Evolutionary conservation across 2,329 filamentous ascomycete species (phyloP).

Genomic region (Thyridium curvatum): DNA sequence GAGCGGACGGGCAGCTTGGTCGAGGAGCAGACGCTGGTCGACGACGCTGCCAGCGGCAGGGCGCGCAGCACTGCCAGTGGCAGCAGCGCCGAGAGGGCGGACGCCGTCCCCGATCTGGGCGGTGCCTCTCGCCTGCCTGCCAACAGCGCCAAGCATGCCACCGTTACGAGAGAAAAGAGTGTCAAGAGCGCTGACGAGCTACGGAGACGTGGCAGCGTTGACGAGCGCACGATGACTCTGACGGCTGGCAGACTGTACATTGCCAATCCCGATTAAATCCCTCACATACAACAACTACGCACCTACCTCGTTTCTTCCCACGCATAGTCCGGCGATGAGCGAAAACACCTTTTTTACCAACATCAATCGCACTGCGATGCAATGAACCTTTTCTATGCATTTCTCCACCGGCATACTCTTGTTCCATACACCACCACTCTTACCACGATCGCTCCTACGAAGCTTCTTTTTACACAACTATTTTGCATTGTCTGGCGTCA

Average conservation of each 20-base stretch:
- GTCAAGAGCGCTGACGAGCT: constrained; percentile 66
- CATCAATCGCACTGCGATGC: too few species aligned
- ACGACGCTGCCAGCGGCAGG: constrained; percentile 39
- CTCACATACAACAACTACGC: too few species aligned
- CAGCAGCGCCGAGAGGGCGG: constrained; percentile 55
- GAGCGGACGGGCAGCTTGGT: constrained; percentile 47
- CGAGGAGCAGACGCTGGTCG: constrained; percentile 25
- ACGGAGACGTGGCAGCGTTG: constrained; percentile 71
- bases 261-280: constrained; percentile 67
- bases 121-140: constrained; percentile 42
- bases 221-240: constrained; percentile 74
- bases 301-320: constrained; percentile 1
- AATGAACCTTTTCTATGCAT: too few species aligned
- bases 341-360: not conserved
- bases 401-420: not conserved
- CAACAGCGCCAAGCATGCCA: constrained; percentile 52
- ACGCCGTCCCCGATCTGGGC: constrained; percentile 50
- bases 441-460: too few species aligned
- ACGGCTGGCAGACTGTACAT: constrained; percentile 71
- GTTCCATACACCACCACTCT: constrained; percentile 3
- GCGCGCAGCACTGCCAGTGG: constrained; percentile 47
- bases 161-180: constrained; percentile 58
- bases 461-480: constrained; percentile 3
- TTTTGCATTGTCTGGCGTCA: constrained; percentile 12
- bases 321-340: too few species aligned